Evolutionary conservation across 495 filamentous ascomycete species (phyloP), one percentile per base, ranked within the genome.

Genomic region (Viridothelium virens): DNA sequence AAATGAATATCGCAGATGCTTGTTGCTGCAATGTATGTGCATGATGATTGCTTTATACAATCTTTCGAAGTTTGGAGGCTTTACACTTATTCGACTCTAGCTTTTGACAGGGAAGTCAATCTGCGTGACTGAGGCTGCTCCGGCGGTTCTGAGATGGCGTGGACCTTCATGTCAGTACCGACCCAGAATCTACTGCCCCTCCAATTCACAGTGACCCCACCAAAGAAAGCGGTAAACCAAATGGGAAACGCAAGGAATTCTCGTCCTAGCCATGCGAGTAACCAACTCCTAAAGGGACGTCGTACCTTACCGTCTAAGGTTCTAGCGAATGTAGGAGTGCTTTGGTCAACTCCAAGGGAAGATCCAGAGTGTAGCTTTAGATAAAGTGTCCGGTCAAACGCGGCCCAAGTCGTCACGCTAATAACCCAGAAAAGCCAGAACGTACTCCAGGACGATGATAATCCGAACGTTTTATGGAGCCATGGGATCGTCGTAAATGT

Each of bases 141-240:
- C 6, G 53, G 2, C 36, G 53, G 31, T 59, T 68, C 63, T 33
- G 38, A 5, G 53, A 80, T 72, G 69, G 79, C 77, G 74, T 78
- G 77, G 38, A 94, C 92, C 67, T 82, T 90, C 84, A 92, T 96
- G 76, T 96, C 90, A 70, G 87, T 80, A 3, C 89, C 84, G 12
- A 99, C 92, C 73, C 85, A 83, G 75, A 97, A 97, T 34, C 79
- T 82, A 69, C 85, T 85, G 0, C 92, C 91, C 41, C 94, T 81
- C 95, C 95, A 97, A 65, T 84, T 83, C 11, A 97, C 91, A 37
- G 86, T 92, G 39, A 86, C 85, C 3, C 90, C 95, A 63, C 91
- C 88, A 69, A 86, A 87, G 31, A 96, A 86, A 14, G 93, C 92
- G 85, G 87, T 88, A 2, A 79, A 61, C 94, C 94, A 97, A 62